Conservation (phyloP, 371 early-diverging fungal genomes). For the Blakeslea trispora region DNA sequence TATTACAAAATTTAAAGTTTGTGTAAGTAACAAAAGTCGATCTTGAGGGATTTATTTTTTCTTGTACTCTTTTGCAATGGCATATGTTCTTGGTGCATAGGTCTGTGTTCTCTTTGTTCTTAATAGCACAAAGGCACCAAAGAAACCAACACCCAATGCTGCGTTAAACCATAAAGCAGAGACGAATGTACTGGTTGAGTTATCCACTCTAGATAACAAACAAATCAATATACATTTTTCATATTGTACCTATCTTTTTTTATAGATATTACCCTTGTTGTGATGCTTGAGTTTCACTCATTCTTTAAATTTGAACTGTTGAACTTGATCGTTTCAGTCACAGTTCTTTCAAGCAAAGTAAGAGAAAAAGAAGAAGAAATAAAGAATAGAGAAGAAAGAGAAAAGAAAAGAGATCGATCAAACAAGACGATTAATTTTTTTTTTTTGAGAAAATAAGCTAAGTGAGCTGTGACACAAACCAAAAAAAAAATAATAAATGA, state of each 20-base stretch:
- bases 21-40: background rate
- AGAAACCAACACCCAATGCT: constrained; percentile 55
- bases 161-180: constrained; percentile 72
- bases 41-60: constrained; percentile 1
- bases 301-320: too few relatives aligned
- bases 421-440: too few relatives aligned
- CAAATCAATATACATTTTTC: too few relatives aligned
- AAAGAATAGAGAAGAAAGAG: background rate
- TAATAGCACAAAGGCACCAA: constrained; percentile 61
- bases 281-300: constrained; percentile 2
- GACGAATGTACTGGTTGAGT: constrained; percentile 58
- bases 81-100: constrained; percentile 73
- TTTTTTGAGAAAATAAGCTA: background rate
- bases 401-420: constrained; percentile 1
- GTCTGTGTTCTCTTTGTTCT: constrained; percentile 58
- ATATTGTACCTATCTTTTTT: background rate
- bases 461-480: background rate
- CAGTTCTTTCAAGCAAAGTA: too few relatives aligned
- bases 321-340: too few relatives aligned
- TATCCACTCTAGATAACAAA: constrained; percentile 34
- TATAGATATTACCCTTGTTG: background rate
- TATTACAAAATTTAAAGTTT: constrained; percentile 15
- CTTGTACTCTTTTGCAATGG: constrained; percentile 59
- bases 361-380: background rate
- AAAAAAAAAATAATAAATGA: background rate